Evolutionary conservation across 495 filamentous ascomycete genomes (phyloP).

Genomic region (Tuber microsphaerosporum): DNA sequence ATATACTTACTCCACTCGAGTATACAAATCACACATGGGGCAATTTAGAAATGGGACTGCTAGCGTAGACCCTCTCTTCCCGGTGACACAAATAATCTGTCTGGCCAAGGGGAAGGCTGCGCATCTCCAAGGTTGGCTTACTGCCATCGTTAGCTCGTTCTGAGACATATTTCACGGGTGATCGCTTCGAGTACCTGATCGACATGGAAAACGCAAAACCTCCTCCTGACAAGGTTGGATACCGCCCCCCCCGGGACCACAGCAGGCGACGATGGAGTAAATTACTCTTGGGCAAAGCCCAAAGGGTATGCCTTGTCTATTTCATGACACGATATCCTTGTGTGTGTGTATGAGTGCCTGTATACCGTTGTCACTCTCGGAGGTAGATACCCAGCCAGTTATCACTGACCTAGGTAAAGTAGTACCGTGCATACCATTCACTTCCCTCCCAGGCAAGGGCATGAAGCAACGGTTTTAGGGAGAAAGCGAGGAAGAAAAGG

Average conservation of each 20-base stretch:
- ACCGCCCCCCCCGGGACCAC: background rate
- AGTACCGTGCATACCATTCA: background rate
- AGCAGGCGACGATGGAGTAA: background rate
- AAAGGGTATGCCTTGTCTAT: background rate
- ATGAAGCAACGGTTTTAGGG: background rate
- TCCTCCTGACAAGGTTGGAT: background rate
- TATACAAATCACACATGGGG: too few relatives aligned
- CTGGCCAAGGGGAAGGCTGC: background rate
- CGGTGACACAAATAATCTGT: too few relatives aligned
- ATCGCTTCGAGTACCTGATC: background rate
- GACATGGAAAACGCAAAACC: background rate
- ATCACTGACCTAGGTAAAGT: background rate
- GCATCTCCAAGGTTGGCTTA: background rate
- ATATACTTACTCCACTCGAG: too few relatives aligned
- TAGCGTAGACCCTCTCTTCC: too few relatives aligned
- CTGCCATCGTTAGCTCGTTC: background rate
- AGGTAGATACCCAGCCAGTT: background rate
- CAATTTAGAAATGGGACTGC: too few relatives aligned
- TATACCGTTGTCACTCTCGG: background rate
- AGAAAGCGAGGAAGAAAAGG: background rate
- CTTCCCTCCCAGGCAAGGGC: background rate
- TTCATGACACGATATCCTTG: background rate
- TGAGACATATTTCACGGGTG: constrained; percentile 1
- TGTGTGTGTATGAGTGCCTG: background rate
- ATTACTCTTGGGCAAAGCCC: background rate